Evolutionary conservation across 2,329 filamentous ascomycete species (phyloP).

Genomic region (Bimuria novae-zelandiae): DNA sequence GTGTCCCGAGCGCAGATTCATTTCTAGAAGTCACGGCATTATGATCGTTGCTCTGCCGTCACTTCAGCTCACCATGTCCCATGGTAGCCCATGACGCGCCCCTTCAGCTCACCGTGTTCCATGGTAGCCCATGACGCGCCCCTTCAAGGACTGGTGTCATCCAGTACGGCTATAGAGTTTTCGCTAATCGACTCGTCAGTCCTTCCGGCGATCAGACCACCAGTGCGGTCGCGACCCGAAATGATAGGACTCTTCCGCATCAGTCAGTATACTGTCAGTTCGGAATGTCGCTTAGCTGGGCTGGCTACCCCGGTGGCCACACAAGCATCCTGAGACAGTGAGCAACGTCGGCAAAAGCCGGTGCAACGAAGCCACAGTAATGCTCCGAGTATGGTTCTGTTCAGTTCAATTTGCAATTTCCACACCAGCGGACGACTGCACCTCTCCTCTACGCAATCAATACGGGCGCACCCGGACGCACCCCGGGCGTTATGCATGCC

Average conservation of each 20-base stretch:
- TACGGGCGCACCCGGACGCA: constrained; percentile 12
- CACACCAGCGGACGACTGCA: constrained; percentile 16
- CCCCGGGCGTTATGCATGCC: too few relatives aligned
- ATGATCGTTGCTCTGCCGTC: too few relatives aligned
- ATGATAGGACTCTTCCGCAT: not conserved
- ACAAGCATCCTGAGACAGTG: constrained; percentile 19
- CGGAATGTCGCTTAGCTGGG: not conserved
- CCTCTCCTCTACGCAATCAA: constrained; percentile 6
- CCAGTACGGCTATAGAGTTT: too few relatives aligned
- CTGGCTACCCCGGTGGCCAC: constrained; percentile 10
- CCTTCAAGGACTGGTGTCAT: too few relatives aligned
- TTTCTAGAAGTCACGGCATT: too few relatives aligned
- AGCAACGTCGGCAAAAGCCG: constrained; percentile 20
- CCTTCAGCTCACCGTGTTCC: too few relatives aligned
- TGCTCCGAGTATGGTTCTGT: constrained; percentile 13
- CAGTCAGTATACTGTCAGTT: constrained; percentile 9
- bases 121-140: too few relatives aligned
- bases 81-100: too few relatives aligned
- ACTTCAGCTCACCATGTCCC: too few relatives aligned
- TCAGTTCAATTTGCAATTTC: too few relatives aligned
- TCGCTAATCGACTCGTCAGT: not conserved
- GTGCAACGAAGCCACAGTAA: constrained; percentile 15
- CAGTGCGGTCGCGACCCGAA: not conserved
- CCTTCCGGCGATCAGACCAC: not conserved
- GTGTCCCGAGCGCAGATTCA: too few relatives aligned